Evolutionary conservation across 306 rosid genomes (phyloP), one percentile per base, ranked within the genome.

Genomic region (Cicer judaicum): DNA sequence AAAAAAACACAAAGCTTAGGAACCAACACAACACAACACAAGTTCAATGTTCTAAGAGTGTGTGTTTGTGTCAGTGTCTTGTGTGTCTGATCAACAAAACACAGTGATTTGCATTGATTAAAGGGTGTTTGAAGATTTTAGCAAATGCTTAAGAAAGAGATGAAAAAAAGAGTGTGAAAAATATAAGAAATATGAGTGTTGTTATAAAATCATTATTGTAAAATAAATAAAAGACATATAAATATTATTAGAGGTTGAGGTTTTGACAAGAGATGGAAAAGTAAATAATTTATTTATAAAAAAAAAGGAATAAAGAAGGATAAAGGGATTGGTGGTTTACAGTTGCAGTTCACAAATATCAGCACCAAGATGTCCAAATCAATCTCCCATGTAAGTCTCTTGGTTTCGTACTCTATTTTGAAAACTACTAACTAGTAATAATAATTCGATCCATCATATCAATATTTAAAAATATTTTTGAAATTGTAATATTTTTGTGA

Each of bases 1-100:
- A 70, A 34, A 34, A 16, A n/a, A 42, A 19, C 39, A 64, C 70
- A 42, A 64, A 64, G 5, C 16, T 16, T 42, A 64, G 6, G 10
- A 64, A 64, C 53, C 15, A 64, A 39, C 9, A 16, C 15, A 64
- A 57, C 40, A 55, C 34, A 60, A 12, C 19, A 34, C 43, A 60
- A 60, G 43, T 60, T 60, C 16, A 57, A 57, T 4, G 36, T 60
- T 60, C 2, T 60, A 34, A 64, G 55, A 47, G n/a, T 16, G 3
- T 74, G 46, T 10, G 3, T 74, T 24, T n/a, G 18, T 49, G 70
- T 64, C 7, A 6, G 3, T 74, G 53, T 12, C 2, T 76, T 38
- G 8, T 71, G 38, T 73, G 82, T 67, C 44, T 10, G 54, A 65
- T 64, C 39, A 42, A 66, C 73, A 67, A 60, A 76, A 70, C 73